Percentiles rank a stretch among this genome's conserved stretches.
These are phyloP conservation scores for Globisporangium barbulae DNA, from an alignment of 352 stramenopile genomes.

Conservation along the genomic window DNA sequence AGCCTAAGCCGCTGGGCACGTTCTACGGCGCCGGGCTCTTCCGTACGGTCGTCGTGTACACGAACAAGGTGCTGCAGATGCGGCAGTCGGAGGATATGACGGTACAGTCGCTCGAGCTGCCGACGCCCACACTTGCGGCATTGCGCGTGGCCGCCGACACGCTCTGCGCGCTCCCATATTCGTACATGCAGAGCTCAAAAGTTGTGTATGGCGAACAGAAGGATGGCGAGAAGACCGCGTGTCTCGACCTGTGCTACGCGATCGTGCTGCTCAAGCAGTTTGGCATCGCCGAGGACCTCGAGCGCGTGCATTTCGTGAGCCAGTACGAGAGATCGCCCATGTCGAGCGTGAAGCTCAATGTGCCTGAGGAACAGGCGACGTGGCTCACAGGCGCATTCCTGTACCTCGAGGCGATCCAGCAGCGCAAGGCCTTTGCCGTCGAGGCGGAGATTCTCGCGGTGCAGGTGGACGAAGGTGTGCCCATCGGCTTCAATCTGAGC, in stretches of 20 bases:
- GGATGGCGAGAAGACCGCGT: constrained; percentile 27
- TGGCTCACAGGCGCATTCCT: constrained; percentile 73
- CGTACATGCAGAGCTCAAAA: constrained; percentile 3
- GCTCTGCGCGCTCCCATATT: constrained; percentile 30
- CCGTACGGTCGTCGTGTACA: constrained; percentile 18
- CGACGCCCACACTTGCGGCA: constrained; percentile 36
- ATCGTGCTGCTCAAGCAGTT: constrained; percentile 60
- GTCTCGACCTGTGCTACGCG: constrained; percentile 61
- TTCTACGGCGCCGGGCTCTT: constrained; percentile 57
- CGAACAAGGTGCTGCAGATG: constrained; percentile 32
- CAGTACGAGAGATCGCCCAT: constrained; percentile 30
- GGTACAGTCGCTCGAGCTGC: constrained; percentile 30
- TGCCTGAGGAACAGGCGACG: constrained; percentile 31
- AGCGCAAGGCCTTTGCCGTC: constrained; percentile 23
- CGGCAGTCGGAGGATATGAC: constrained; percentile 10
- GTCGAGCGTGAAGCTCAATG: constrained; percentile 6
- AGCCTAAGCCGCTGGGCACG: constrained; percentile 35
- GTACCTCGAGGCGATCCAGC: constrained; percentile 59
- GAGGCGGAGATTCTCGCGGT: constrained; percentile 52
- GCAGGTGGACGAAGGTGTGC: constrained; percentile 62
- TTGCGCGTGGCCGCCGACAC: constrained; percentile 33
- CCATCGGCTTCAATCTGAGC: constrained; percentile 66
- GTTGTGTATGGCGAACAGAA: constrained; percentile 19
- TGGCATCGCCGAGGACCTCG: constrained; percentile 43
- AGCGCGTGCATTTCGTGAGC: constrained; percentile 56